Evolutionary conservation across 768 basidiomycete genomes (phyloP).

Genomic region (Terana coerulea): DNA sequence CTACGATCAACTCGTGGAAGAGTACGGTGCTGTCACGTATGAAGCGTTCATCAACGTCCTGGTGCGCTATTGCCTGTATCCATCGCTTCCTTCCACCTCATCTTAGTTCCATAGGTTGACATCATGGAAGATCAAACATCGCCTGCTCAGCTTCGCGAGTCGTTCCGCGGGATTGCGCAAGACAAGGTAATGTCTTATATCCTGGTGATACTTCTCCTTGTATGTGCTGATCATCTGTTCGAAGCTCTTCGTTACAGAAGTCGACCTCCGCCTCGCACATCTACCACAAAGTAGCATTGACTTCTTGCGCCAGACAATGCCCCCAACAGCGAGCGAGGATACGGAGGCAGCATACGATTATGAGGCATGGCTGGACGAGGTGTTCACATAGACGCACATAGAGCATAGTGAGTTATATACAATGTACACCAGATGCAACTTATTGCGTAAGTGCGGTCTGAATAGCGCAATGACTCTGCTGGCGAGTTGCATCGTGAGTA

Average conservation of each 20-base stretch:
- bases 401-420: too few relatives aligned
- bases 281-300: conserved; percentile 72
- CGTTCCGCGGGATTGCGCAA: conserved; percentile 87
- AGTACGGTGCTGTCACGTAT: conserved; percentile 87
- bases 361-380: conserved; percentile 76
- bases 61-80: conserved; percentile 40
- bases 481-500: too few relatives aligned
- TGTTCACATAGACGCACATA: conserved; percentile 65
- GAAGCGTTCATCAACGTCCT: conserved; percentile 94
- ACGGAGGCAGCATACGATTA: conserved; percentile 72
- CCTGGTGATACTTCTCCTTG: conserved; percentile 13
- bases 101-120: conserved; percentile 59
- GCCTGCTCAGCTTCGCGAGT: conserved; percentile 84
- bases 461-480: too few relatives aligned
- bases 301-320: conserved; percentile 83
- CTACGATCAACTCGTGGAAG: conserved; percentile 71
- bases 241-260: conserved; percentile 88
- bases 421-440: too few relatives aligned
- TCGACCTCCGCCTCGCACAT: conserved; percentile 83
- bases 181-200: conserved; percentile 92
- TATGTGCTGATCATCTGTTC: not conserved
- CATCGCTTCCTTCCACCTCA: not conserved
- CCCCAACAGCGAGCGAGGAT: conserved; percentile 46
- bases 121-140: conserved; percentile 96
- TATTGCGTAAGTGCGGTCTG: too few relatives aligned